Percentiles rank a stretch among this genome's conserved stretches.
Evolutionary conservation across 805 yeast genomes (phyloP).

Genomic region (Ogataea henricii): DNA sequence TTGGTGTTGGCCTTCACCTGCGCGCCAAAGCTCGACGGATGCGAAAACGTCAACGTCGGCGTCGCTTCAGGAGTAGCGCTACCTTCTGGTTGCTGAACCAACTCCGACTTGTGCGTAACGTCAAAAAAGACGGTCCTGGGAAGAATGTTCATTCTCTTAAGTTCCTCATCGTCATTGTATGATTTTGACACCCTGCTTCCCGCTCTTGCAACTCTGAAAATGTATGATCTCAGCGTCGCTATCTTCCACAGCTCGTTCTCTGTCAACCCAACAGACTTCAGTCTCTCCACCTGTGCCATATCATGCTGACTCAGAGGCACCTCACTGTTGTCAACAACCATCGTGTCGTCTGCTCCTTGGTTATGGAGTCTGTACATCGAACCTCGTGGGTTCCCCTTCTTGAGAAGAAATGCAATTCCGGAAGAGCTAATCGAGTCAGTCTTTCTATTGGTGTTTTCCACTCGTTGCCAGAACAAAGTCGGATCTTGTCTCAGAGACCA

Average conservation of each 20-base stretch:
- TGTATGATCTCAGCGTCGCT: conserved; percentile 66
- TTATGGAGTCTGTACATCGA: conserved; percentile 22
- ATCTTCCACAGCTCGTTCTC: conserved; percentile 84
- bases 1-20: conserved; percentile 4
- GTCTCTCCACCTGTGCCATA: conserved; percentile 68
- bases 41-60: conserved; percentile 12
- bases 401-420: conserved; percentile 36
- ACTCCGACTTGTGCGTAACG: conserved; percentile 32
- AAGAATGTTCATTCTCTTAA: conserved; percentile 39
- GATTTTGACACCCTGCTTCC: conserved; percentile 32
- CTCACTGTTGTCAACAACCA: conserved; percentile 43
- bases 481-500: conserved; percentile 73
- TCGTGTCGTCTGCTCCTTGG: conserved; percentile 32
- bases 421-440: conserved; percentile 50
- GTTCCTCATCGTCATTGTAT: conserved; percentile 22
- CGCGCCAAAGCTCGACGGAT: conserved; percentile 6
- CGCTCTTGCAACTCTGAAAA: conserved; percentile 56
- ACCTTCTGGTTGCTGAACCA: conserved; percentile 12
- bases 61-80: conserved; percentile 5
- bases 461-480: conserved; percentile 79
- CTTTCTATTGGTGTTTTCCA: conserved; percentile 31
- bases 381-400: conserved; percentile 22
- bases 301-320: conserved; percentile 66
- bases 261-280: conserved; percentile 70
- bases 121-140: conserved; percentile 59